Evolutionary conservation across 75 land plant genomes (phyloP).

Genomic region (Selaginella moellendorffii): DNA sequence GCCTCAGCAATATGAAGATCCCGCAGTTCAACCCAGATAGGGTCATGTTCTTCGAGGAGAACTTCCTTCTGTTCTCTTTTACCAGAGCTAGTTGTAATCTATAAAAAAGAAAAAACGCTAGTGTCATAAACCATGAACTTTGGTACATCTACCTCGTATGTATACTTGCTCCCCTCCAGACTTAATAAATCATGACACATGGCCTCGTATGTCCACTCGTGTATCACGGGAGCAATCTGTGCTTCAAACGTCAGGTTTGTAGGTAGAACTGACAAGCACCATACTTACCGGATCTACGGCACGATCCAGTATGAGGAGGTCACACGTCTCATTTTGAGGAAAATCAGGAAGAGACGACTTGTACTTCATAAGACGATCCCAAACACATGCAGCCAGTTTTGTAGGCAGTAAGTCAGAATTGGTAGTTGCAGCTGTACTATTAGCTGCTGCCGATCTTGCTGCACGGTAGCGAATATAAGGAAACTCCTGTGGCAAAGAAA

Average conservation of each 20-base stretch:
- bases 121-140: too few relatives aligned
- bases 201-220: conserved; percentile 99
- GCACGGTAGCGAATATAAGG: conserved; percentile 82
- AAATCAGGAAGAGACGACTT: conserved; percentile 42
- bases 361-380: conserved; percentile 59
- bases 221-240: conserved; percentile 92
- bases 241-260: neutral
- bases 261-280: neutral
- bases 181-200: conserved; percentile 94
- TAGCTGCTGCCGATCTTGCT: conserved; percentile 48
- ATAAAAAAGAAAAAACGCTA: neutral
- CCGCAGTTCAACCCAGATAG: conserved; percentile 93
- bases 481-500: conserved; percentile 50
- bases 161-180: conserved; percentile 88
- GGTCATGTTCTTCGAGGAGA: conserved; percentile 96
- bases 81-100: conserved; percentile 54
- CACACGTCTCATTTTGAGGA: conserved; percentile 87
- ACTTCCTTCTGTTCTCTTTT: conserved; percentile 81
- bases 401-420: conserved; percentile 72
- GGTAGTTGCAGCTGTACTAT: conserved; percentile 47
- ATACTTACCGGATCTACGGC: conserved; percentile 71
- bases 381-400: conserved; percentile 85
- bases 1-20: conserved; percentile 95
- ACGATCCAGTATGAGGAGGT: conserved; percentile 85
- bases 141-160: conserved; percentile 91